Base-by-base conservation (phyloP, 768 basidiomycete genomes). In the Galerina marginata region DNA sequence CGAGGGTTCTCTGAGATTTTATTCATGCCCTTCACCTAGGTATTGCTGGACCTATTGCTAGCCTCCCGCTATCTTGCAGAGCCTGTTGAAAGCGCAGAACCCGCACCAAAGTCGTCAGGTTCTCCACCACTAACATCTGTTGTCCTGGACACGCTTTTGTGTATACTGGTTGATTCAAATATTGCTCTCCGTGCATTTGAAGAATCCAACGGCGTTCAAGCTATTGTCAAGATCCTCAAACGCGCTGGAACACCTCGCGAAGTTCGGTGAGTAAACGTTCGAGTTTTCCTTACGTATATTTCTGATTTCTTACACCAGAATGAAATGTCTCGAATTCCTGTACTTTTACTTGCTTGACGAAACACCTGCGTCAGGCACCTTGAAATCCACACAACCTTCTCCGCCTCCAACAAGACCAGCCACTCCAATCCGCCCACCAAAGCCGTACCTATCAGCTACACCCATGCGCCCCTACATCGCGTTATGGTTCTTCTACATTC, bases 301-400 rank as follows among this genome's bases (percentile, higher is more conserved):
- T 20, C 48, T 61, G 42, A 56, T 45, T 39, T 48, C n/a, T 25
- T 47, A 37, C 40, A 38, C 25, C 40, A 96, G 95, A 67, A 96
- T 97, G 91, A 96, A 96, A 77, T 96, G 94, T 62, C 80, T 98
- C 15, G 96, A 97, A 71, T 95, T 97, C 67, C 76, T 98, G 14
- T 96, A 96, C 73, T 97, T 96, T 73, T 98, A 98, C 72, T 81
- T 98, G 6, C 80, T 96, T 46, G 95, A 96, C 60, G 95, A 97
- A 70, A 86, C 84, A 1, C 69, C 69, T 0, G 48, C 59, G 6
- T 38, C 60, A 4, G 20, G 38, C n/a, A 16, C 50, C 9, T 46
- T 64, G 16, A 56, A 52, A 38, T 29, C 45, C 25, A 55, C 39
- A 26, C 69, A 61, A 33, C 50, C 67, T 20, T 69, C 70, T 14